Evolutionary conservation across 768 basidiomycete species (phyloP), one percentile per base, ranked within the genome.

Genomic region (Termitomyces titanicus): DNA sequence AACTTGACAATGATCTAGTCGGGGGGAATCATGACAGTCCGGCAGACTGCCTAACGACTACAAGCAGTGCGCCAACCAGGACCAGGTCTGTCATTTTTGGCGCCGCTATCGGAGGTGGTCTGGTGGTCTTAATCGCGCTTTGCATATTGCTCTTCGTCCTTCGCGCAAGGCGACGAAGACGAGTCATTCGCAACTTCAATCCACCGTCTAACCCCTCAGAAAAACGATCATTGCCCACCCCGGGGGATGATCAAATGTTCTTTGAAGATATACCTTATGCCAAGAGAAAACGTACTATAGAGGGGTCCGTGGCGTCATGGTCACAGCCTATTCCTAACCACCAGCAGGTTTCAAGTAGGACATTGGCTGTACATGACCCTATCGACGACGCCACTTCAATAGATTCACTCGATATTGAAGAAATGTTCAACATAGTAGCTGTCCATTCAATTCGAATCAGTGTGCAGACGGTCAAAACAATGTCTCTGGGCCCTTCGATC

Each of bases 401-500:
- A 18, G 66, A 71, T 40, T 75, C 76, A 0, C 56, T 77, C 13
- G 79, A 83, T 58, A 78, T 83, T 49, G 79, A 81, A 63, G 72
- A 77, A 24, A 81, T 83, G 66, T 70, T 85, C 34, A 78, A 83
- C 61, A 76, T 79, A 70, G 79, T 80, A 1, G 73, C 74, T 18
- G 62, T 75, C 13, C 76, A 75, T 39, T 65, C 66, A 2, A 65
- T 64, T 33, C 47, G 55, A 33, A 58, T 52, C 24, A 72, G 67
- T 54, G 63, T 63, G 51, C 65, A 69, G 44, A 67, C 59, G 18
- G 59, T 62, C 0, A 65, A 63, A 22, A 58, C 60, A 37, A 59
- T 56, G 31, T 51, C 66, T 31, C 54, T 63, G 45, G 52, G 50
- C 17, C 54, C 57, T 34, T 20, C 47, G 27, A 47, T 55, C 24